Conservation (phyloP, 495 filamentous ascomycete species). For the Penicillium mononematosum region DNA sequence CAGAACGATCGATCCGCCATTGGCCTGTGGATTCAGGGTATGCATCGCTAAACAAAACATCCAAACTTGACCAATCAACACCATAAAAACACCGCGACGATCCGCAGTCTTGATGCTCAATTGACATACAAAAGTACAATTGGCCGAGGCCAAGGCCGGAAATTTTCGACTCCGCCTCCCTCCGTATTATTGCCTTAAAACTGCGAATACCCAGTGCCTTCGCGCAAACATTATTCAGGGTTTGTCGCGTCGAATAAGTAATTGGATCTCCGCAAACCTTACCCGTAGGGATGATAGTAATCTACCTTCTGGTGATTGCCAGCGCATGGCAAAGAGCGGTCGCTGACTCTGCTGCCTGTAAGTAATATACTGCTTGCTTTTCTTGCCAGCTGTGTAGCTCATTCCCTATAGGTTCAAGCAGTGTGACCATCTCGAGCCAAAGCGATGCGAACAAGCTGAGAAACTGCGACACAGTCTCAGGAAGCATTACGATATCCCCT, state of each 20-base stretch:
- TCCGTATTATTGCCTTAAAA: conserved; percentile 1
- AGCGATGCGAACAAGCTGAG: conserved; percentile 27
- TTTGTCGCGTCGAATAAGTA: background rate
- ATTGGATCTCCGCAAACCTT: background rate
- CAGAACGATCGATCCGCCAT: background rate
- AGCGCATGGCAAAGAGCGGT: background rate
- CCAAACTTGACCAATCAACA: background rate
- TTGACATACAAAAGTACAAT: background rate
- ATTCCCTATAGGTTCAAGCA: conserved; percentile 22
- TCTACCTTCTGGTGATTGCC: background rate
- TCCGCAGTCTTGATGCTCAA: background rate
- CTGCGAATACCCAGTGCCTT: background rate
- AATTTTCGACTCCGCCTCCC: conserved; percentile 6
- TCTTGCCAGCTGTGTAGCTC: background rate
- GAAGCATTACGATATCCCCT: conserved; percentile 28
- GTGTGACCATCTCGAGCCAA: conserved; percentile 31
- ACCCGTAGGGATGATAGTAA: conserved; percentile 2
- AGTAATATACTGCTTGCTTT: background rate
- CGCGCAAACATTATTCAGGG: background rate
- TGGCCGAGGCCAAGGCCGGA: background rate
- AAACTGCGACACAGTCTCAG: conserved; percentile 28
- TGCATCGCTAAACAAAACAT: background rate
- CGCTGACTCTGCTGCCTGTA: conserved; percentile 1
- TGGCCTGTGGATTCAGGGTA: background rate
- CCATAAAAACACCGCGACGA: background rate